A percentile compares a stretch with the other conserved stretches of the same genome.
These are phyloP conservation scores for Claviceps sp. DNA, from an alignment of 2,329 filamentous ascomycete species.

Conservation along the genomic window DNA sequence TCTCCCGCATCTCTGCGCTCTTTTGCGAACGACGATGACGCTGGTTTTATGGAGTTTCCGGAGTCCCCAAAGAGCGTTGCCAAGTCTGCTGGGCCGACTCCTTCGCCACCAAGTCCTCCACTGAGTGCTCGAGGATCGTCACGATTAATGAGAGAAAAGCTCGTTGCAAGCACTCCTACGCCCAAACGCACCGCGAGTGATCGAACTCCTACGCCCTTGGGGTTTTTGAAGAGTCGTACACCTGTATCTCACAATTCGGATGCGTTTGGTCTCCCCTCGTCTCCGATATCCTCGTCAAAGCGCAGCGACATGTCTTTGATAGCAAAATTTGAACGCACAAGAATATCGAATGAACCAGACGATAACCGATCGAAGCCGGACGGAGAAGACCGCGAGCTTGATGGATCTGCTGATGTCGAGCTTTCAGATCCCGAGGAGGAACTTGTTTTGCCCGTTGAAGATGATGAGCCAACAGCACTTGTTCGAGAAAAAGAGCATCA, in stretches of 20 bases:
- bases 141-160: background rate
- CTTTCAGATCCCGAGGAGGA: background rate
- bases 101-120: conserved; percentile 3
- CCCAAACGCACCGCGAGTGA: background rate
- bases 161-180: background rate
- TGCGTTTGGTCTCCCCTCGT: conserved; percentile 4
- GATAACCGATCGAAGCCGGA: background rate
- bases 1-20: background rate
- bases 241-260: conserved; percentile 1
- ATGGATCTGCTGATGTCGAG: background rate
- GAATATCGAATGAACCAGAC: background rate
- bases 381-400: background rate
- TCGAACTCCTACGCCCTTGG: background rate
- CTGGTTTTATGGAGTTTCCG: conserved; percentile 1
- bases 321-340: background rate
- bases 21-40: background rate
- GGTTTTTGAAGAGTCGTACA: background rate
- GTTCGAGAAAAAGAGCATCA: background rate
- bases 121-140: background rate
- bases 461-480: background rate
- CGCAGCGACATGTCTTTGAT: background rate
- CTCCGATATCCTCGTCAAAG: background rate
- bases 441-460: background rate
- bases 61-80: conserved; percentile 1
- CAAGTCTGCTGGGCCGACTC: background rate